Evolutionary conservation across 805 yeast genomes (phyloP), one percentile per base, ranked within the genome.

Genomic region (Metschnikowia anglica): DNA sequence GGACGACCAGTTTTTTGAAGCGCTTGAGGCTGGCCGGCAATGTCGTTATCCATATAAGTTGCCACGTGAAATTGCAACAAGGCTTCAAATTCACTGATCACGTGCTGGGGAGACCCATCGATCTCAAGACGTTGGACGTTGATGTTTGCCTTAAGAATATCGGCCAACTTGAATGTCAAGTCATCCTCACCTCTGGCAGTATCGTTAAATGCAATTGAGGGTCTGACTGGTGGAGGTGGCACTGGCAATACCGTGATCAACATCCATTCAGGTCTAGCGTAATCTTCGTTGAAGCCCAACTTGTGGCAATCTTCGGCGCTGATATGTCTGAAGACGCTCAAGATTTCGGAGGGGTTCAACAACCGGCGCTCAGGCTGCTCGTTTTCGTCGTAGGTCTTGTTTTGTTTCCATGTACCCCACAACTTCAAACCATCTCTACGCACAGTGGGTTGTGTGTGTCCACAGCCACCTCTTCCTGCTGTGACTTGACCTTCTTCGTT

Each of bases 21-120:
- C 25, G 99, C 99, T 66, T 91, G 99, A 0, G 99, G 99, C 71
- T 93, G 99, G 50, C 99, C 99, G 11, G 99, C 99, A 67, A 93
- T 93, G 70, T 93, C 98, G 65, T 93, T 93, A 70, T 93, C 99
- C 99, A 93, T 93, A 63, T 93, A 93, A 0, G 99, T 93, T 6
- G 99, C 99, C 39, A 93, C 97, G 59, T 93, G 99, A 66, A 89
- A 93, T 64, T 93, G 99, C 47, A 93, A 73, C 54, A 93, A 79
- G 33, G 96, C 85, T 65, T 93, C 99, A 61, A 93, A 91, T 68
- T 93, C 99, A 61, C 87, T 87, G 55, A 93, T 85, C 33, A 95
- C 98, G 64, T 93, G 99, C 58, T 91, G 97, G 12, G 99, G 99
- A 3, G 98, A 95, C 53, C 99, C 99, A 64, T 95, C 98, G 79